These are phyloP conservation scores for Pelagomonas calceolata DNA, from an alignment of 108 stramenopile genomes.

Conservation along the genomic window DNA sequence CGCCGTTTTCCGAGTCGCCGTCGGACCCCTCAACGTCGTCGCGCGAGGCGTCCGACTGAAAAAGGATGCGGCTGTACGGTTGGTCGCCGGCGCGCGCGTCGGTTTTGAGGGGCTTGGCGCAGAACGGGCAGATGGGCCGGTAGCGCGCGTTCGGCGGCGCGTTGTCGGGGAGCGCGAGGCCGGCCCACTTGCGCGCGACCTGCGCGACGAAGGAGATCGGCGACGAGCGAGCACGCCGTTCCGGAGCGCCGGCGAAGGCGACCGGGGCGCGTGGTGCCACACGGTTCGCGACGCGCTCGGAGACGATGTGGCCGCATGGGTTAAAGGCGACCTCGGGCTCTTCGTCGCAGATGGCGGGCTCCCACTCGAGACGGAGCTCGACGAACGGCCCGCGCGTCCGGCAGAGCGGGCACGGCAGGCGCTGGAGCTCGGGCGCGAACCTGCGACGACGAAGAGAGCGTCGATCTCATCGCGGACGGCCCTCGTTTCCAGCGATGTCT, in stretches of 20 bases:
- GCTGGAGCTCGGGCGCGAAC: slow-evolving; percentile 2
- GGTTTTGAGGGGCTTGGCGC: slow-evolving; percentile 22
- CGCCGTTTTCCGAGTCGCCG: no score
- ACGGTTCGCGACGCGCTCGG: not conserved
- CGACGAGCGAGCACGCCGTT: not conserved
- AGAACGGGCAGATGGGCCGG: slow-evolving; percentile 29
- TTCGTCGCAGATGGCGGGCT: slow-evolving; percentile 16
- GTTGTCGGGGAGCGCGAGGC: slow-evolving; percentile 19
- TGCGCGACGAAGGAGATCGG: not conserved
- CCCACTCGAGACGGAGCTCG: slow-evolving; percentile 18
- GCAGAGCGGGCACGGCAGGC: slow-evolving; percentile 28
- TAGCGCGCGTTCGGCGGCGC: slow-evolving; percentile 19
- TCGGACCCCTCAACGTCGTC: not conserved
- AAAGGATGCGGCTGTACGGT: slow-evolving; percentile 19
- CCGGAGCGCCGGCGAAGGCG: not conserved
- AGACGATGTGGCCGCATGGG: slow-evolving; percentile 30
- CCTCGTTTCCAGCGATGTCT: no score
- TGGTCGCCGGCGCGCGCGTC: not conserved
- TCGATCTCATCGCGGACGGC: no score
- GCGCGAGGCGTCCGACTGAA: not conserved
- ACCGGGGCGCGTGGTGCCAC: not conserved
- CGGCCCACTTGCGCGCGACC: slow-evolving; percentile 17
- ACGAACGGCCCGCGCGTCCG: slow-evolving; percentile 23
- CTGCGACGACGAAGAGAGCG: no score
- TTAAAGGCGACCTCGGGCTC: slow-evolving; percentile 32